Percentiles rank a stretch among this genome's conserved stretches.
phyloP scores from a whole-genome alignment of 495 filamentous ascomycete species.

The Stereocaulon alpinum region DNA sequence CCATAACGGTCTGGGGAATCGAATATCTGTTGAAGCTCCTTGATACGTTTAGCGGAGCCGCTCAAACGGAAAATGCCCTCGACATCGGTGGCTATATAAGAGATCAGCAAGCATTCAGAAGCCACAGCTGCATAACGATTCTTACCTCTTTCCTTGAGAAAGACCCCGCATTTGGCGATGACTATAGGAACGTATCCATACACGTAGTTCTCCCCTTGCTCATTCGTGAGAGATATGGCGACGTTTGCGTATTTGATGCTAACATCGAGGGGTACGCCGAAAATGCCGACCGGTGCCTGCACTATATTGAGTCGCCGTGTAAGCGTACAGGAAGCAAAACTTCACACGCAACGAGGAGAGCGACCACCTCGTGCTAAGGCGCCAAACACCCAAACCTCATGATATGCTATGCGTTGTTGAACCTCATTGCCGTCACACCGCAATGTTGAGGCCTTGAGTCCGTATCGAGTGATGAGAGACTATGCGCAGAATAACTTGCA shows the following conservation, averaged over 20 bases:
- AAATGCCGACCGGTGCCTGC: constrained; percentile 51
- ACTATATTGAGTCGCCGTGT: constrained; percentile 5
- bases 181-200: constrained; percentile 99
- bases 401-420: neutral
- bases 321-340: neutral
- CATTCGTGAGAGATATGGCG: constrained; percentile 89
- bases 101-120: neutral
- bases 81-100: constrained; percentile 69
- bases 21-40: constrained; percentile 84
- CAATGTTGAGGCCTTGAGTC: neutral
- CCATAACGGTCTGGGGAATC: constrained; percentile 94
- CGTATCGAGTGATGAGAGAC: neutral
- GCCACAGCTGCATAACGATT: constrained; percentile 9
- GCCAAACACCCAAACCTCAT: neutral
- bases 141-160: constrained; percentile 94
- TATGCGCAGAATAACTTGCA: neutral
- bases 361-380: neutral
- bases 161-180: constrained; percentile 96
- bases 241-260: constrained; percentile 99
- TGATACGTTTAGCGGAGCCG: constrained; percentile 96
- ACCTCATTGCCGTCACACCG: neutral
- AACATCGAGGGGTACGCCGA: constrained; percentile 84
- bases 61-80: constrained; percentile 96
- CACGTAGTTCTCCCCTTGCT: constrained; percentile 85
- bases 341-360: neutral